Percentiles rank a stretch among this genome's conserved stretches.
These are phyloP conservation scores for Epichloe coenophiala DNA, from an alignment of 2,329 filamentous ascomycete genomes.

Conservation along the genomic window DNA sequence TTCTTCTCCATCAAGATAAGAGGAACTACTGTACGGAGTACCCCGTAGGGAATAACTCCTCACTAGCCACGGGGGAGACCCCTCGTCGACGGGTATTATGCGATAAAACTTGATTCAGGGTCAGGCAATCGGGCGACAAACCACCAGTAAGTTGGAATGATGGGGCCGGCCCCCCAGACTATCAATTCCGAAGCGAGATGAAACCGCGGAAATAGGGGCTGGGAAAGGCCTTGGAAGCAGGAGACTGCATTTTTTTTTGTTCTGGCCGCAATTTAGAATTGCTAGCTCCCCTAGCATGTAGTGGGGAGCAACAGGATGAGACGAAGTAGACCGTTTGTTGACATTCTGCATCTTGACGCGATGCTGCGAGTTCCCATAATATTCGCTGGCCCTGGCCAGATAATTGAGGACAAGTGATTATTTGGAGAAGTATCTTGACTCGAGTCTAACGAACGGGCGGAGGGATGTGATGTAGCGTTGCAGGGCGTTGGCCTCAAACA, in stretches of 20 bases:
- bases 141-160: neutral
- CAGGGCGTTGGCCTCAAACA: neutral
- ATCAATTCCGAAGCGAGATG: slow-evolving; percentile 18
- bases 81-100: neutral
- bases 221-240: slow-evolving; percentile 1
- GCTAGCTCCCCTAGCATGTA: neutral
- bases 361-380: too few species aligned
- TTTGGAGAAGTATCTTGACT: neutral
- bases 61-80: neutral
- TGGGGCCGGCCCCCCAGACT: slow-evolving; percentile 15
- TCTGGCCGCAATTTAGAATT: neutral
- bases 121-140: neutral
- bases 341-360: neutral
- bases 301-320: neutral
- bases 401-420: too few species aligned
- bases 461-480: neutral
- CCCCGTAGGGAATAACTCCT: neutral
- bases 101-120: neutral
- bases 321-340: neutral
- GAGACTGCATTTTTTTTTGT: slow-evolving; percentile 1
- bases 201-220: slow-evolving; percentile 8
- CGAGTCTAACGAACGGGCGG: neutral
- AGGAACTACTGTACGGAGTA: neutral
- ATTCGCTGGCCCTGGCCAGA: too few species aligned
- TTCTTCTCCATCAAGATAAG: neutral